phyloP scores from a whole-genome alignment of 2,329 filamentous ascomycete species.

The Teratosphaeriaceae sp. region DNA sequence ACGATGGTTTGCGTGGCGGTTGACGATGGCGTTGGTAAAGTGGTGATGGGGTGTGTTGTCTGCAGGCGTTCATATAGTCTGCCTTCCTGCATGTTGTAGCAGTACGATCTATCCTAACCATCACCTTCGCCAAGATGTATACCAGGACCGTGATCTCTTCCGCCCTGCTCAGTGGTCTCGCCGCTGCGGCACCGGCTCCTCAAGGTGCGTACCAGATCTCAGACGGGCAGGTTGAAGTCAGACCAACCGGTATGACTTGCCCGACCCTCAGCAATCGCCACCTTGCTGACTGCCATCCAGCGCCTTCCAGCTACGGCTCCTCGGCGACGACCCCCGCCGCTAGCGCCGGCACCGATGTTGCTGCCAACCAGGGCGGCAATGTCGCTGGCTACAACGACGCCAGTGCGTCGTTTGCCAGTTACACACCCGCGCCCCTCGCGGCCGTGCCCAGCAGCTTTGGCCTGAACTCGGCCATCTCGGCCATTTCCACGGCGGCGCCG shows the following conservation, averaged over 20 bases:
- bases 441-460: slow-evolving; percentile 37
- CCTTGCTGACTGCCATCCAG: not conserved
- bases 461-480: slow-evolving; percentile 37
- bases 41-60: too few relatives aligned
- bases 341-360: slow-evolving; percentile 7
- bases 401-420: slow-evolving; percentile 35
- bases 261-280: not conserved
- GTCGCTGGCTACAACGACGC: slow-evolving; percentile 39
- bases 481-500: slow-evolving; percentile 27
- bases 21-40: too few relatives aligned
- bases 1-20: too few relatives aligned
- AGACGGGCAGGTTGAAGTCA: not conserved
- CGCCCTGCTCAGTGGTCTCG: slow-evolving; percentile 18
- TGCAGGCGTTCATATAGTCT: too few relatives aligned
- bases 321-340: too few relatives aligned
- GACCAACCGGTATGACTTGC: not conserved
- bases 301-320: not conserved
- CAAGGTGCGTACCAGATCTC: not conserved
- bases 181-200: slow-evolving; percentile 29
- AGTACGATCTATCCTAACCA: not conserved
- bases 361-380: slow-evolving; percentile 20
- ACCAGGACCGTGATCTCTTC: slow-evolving; percentile 14
- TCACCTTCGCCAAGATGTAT: slow-evolving; percentile 11
- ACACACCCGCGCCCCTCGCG: slow-evolving; percentile 28
- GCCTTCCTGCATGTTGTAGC: not conserved